phyloP scores from a whole-genome alignment of 257 asterid genomes.

The Vinca minor region DNA sequence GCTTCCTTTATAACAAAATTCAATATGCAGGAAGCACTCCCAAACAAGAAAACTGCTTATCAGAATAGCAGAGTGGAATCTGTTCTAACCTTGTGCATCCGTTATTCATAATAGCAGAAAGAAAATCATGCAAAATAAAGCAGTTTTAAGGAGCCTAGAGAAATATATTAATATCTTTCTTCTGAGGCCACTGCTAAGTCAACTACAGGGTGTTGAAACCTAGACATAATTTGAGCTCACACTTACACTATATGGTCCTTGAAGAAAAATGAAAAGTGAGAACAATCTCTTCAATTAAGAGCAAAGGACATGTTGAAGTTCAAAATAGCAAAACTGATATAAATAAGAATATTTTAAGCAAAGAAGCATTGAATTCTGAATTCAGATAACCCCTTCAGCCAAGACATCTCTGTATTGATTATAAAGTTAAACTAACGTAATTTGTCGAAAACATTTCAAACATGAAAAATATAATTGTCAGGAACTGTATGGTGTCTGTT shows the following conservation, averaged over 20 bases:
- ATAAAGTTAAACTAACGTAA: neutral
- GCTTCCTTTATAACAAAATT: neutral
- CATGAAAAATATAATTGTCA: neutral
- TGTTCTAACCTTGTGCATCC: neutral
- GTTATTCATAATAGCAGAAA: neutral
- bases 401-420: neutral
- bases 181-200: neutral
- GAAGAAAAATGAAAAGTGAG: neutral
- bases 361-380: neutral
- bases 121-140: neutral
- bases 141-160: neutral
- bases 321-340: neutral
- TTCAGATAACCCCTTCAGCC: neutral
- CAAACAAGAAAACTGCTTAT: neutral
- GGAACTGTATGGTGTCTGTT: neutral
- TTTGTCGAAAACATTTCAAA: neutral
- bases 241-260: neutral
- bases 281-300: neutral
- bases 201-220: neutral
- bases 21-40: neutral
- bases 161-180: neutral
- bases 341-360: too few species aligned
- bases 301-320: neutral
- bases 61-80: neutral
- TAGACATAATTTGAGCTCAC: neutral